These are phyloP conservation scores for Podospora anserina DNA, from an alignment of 495 filamentous ascomycete species.

Conservation along the genomic window DNA sequence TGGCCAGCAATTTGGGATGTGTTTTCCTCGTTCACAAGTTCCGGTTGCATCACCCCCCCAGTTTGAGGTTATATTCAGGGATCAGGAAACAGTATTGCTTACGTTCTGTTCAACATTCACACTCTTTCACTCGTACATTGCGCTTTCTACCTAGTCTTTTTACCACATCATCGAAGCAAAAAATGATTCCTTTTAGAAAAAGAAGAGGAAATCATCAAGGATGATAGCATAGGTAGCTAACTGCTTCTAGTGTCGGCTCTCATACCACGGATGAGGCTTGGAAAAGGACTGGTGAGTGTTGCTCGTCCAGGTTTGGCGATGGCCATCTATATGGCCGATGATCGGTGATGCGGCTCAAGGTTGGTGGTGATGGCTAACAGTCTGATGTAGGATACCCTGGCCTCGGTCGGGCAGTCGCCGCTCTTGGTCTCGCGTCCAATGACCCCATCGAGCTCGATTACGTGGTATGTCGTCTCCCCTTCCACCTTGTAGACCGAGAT, in stretches of 20 bases:
- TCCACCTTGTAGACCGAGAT: too few relatives aligned
- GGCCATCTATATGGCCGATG: background rate
- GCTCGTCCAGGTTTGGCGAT: background rate
- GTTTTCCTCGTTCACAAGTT: too few relatives aligned
- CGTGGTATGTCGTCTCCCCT: conserved; percentile 40
- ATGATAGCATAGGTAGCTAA: background rate
- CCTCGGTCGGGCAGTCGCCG: conserved; percentile 57
- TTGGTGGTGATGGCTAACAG: background rate
- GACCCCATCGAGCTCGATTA: conserved; percentile 57
- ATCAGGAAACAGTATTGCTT: conserved; percentile 8
- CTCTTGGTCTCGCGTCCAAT: conserved; percentile 52
- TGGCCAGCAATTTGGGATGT: too few relatives aligned
- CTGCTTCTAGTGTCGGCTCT: conserved; percentile 44
- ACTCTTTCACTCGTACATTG: background rate
- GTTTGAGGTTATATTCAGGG: background rate
- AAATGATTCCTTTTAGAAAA: background rate
- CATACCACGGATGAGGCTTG: conserved; percentile 49
- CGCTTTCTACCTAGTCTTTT: background rate
- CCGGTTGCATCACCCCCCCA: too few relatives aligned
- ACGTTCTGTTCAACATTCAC: background rate
- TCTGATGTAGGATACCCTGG: conserved; percentile 53
- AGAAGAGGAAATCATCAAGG: background rate
- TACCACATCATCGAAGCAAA: background rate
- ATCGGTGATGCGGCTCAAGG: too few relatives aligned
- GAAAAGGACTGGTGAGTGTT: conserved; percentile 56